A percentile compares a stretch with the other conserved stretches of the same genome.
Evolutionary conservation across 2,329 filamentous ascomycete species (phyloP).

Genomic region (Aspergillus sclerotialis): DNA sequence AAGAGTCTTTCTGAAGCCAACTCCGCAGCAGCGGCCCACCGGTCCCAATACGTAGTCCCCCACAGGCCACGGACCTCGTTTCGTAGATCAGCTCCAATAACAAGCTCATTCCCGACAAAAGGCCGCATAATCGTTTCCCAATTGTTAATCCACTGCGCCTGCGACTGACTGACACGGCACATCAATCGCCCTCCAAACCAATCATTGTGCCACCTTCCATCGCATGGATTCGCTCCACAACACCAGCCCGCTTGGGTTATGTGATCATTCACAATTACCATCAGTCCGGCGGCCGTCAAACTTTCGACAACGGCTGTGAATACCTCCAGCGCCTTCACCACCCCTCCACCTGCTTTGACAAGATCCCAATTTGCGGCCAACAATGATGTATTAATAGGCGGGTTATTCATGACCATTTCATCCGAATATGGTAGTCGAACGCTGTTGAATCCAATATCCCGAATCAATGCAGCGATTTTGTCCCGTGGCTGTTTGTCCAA

Average conservation of each 20-base stretch:
- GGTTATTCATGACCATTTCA: slow-evolving; percentile 58
- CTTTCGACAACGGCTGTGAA: slow-evolving; percentile 53
- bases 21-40: slow-evolving; percentile 60
- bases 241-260: slow-evolving; percentile 65
- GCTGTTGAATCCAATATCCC: slow-evolving; percentile 60
- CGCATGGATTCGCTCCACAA: slow-evolving; percentile 61
- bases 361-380: slow-evolving; percentile 57
- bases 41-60: slow-evolving; percentile 61
- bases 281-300: slow-evolving; percentile 55
- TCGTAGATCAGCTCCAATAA: slow-evolving; percentile 60
- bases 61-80: slow-evolving; percentile 64
- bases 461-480: slow-evolving; percentile 55
- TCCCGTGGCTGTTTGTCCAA: slow-evolving; percentile 57
- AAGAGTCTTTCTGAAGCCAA: slow-evolving; percentile 56
- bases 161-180: slow-evolving; percentile 57
- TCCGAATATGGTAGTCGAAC: slow-evolving; percentile 63
- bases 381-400: slow-evolving; percentile 44
- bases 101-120: slow-evolving; percentile 52
- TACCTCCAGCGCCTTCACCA: slow-evolving; percentile 53
- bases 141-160: slow-evolving; percentile 58
- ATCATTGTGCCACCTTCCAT: slow-evolving; percentile 61
- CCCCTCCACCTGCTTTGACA: slow-evolving; percentile 21
- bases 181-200: slow-evolving; percentile 46
- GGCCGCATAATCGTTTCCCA: slow-evolving; percentile 60
- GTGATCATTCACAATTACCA: slow-evolving; percentile 64